These are phyloP conservation scores for Alternaria sp. DNA, from an alignment of 2,329 filamentous ascomycete species.

Conservation along the genomic window DNA sequence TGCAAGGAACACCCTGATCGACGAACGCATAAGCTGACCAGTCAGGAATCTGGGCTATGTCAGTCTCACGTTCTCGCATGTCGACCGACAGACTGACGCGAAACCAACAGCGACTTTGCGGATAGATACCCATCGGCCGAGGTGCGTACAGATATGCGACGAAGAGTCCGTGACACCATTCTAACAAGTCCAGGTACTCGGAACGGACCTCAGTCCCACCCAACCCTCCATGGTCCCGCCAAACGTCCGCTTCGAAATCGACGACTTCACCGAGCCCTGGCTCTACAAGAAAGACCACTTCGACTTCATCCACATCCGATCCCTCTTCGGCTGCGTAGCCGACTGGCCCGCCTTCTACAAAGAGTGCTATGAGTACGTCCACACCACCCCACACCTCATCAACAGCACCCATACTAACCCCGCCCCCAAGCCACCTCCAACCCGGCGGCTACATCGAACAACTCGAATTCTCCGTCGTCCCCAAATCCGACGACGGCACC, in stretches of 20 bases:
- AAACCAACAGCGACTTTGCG: constrained; percentile 43
- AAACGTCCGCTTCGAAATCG: constrained; percentile 42
- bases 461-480: constrained; percentile 31
- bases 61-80: constrained; percentile 3
- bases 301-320: constrained; percentile 31
- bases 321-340: constrained; percentile 25
- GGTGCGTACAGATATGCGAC: constrained; percentile 6
- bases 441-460: constrained; percentile 43
- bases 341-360: constrained; percentile 32
- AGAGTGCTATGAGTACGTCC: constrained; percentile 26
- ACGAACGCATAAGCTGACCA: constrained; percentile 12
- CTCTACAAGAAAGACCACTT: constrained; percentile 29
- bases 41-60: constrained; percentile 52
- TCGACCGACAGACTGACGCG: not conserved
- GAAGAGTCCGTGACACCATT: not conserved
- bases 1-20: not conserved
- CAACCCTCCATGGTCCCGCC: constrained; percentile 46
- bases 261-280: constrained; percentile 43
- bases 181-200: constrained; percentile 37
- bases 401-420: not conserved
- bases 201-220: constrained; percentile 50
- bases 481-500: constrained; percentile 37
- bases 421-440: constrained; percentile 23
- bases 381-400: not conserved
- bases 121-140: constrained; percentile 48